Percentiles rank a stretch among this genome's conserved stretches.
Evolutionary conservation across 202 grass and related monocot genomes (phyloP).

Genomic region (Panicum hallii): DNA sequence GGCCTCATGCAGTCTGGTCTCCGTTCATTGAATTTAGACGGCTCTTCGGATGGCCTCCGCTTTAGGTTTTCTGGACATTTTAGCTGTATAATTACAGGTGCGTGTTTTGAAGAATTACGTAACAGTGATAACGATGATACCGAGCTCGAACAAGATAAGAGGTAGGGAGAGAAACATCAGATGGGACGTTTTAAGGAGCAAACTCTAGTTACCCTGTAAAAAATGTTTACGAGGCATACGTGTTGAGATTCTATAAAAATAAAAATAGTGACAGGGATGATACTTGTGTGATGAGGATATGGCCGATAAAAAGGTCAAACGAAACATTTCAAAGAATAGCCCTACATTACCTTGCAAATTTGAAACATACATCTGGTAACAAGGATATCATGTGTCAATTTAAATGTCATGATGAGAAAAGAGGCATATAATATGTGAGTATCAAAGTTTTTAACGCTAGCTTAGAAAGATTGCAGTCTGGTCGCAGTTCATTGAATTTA

Average conservation of each 20-base stretch:
- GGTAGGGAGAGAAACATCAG: background rate
- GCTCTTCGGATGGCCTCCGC: background rate
- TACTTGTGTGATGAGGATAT: no score
- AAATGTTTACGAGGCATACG: no score
- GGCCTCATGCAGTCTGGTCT: constrained; percentile 20
- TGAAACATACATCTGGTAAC: no score
- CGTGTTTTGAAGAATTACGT: constrained; percentile 21
- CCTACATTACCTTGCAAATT: no score
- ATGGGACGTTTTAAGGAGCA: background rate
- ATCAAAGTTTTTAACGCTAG: background rate
- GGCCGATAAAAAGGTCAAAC: no score
- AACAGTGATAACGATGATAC: background rate
- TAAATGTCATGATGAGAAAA: no score
- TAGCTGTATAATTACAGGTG: background rate
- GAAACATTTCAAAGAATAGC: no score
- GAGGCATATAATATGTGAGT: background rate
- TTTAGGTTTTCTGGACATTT: constrained; percentile 3
- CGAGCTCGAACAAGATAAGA: background rate
- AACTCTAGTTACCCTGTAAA: no score
- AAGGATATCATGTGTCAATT: no score
- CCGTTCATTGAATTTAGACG: constrained; percentile 56
- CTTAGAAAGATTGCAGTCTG: background rate
- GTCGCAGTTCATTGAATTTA: constrained; percentile 52
- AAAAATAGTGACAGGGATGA: no score
- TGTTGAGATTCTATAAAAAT: no score